These are phyloP conservation scores for Centella asiatica DNA, from an alignment of 129 eudicot genomes.

Conservation along the genomic window DNA sequence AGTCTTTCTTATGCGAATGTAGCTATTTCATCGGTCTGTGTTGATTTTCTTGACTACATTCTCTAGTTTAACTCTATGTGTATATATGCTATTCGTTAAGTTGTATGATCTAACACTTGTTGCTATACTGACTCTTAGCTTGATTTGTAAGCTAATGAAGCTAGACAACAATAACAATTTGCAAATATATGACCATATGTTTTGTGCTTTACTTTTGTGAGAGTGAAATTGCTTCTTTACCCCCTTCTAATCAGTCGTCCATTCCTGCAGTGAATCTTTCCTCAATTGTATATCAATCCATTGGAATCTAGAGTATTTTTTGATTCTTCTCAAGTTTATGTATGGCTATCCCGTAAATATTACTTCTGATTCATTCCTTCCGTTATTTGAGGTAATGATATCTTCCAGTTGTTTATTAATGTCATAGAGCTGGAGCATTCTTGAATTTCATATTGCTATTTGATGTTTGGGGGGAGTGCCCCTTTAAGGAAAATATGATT, in stretches of 20 bases:
- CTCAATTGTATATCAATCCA: constrained; percentile 27
- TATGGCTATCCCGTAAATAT: constrained; percentile 53
- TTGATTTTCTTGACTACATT: too few relatives aligned
- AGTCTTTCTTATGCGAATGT: background rate
- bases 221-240: too few relatives aligned
- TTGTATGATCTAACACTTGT: background rate
- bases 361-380: constrained; percentile 40
- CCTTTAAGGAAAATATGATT: too few relatives aligned
- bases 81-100: background rate
- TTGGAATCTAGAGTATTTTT: constrained; percentile 48
- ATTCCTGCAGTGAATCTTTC: constrained; percentile 49
- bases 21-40: too few relatives aligned
- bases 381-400: constrained; percentile 46
- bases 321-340: constrained; percentile 48
- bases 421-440: background rate
- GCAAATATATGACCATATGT: background rate
- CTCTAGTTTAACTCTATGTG: background rate
- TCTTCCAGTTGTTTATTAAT: background rate
- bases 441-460: background rate
- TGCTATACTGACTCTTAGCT: background rate
- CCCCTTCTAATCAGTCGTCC: background rate
- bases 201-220: background rate
- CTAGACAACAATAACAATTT: background rate
- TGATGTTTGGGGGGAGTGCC: too few relatives aligned
- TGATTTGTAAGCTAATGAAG: background rate